These are phyloP conservation scores for Neofusicoccum kwambonambiense DNA, from an alignment of 2,329 filamentous ascomycete genomes.

Conservation along the genomic window DNA sequence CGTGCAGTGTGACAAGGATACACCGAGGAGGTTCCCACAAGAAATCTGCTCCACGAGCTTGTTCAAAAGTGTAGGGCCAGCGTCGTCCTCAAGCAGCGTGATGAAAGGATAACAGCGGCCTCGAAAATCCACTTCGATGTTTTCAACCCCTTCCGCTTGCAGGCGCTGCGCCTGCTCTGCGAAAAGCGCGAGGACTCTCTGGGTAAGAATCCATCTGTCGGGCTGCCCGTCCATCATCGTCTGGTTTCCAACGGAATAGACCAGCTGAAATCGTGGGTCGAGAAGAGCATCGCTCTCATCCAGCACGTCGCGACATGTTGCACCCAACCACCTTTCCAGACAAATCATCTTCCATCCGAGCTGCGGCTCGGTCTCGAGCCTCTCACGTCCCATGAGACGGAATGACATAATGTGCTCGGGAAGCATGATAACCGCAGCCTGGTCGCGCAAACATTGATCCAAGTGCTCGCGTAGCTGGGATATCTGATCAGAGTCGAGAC, in stretches of 20 bases:
- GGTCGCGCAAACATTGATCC: conserved; percentile 44
- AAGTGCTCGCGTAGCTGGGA: conserved; percentile 40
- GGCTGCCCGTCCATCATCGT: conserved; percentile 1
- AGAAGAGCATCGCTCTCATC: conserved; percentile 14
- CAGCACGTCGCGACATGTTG: conserved; percentile 50
- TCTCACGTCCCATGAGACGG: conserved; percentile 2
- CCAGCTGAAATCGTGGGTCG: neutral
- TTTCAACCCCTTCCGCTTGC: conserved; percentile 62
- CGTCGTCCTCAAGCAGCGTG: conserved; percentile 20
- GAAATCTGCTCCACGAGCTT: conserved; percentile 61
- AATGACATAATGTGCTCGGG: conserved; percentile 17
- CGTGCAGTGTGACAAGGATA: neutral
- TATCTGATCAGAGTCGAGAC: conserved; percentile 33
- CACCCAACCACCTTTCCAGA: conserved; percentile 47
- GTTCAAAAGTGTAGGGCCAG: conserved; percentile 39
- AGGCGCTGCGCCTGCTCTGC: conserved; percentile 54
- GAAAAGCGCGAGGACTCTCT: neutral
- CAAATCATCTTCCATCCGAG: neutral
- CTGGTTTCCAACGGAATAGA: conserved; percentile 17
- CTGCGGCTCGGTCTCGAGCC: neutral
- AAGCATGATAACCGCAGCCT: neutral
- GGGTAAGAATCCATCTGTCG: conserved; percentile 1
- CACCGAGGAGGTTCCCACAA: neutral
- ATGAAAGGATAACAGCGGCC: conserved; percentile 51
- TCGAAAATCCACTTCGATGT: conserved; percentile 64